Percentiles rank a stretch among this genome's conserved stretches.
These are phyloP conservation scores for Phytophthora hybrid DNA, from an alignment of 352 stramenopile genomes.

Conservation along the genomic window DNA sequence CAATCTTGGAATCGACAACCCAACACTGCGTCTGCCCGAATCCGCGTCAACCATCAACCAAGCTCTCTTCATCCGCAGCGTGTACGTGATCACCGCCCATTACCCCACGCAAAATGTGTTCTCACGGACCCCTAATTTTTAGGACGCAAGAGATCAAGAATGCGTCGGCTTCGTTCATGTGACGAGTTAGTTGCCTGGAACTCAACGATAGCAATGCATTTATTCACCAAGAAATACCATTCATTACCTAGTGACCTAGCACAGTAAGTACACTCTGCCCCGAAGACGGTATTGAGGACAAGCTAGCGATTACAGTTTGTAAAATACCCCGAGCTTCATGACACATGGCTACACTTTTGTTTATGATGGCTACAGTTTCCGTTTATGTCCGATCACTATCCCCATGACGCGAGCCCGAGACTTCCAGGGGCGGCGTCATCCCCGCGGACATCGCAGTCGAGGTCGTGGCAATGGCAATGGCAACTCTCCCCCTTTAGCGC, in stretches of 20 bases:
- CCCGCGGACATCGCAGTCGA: conserved; percentile 1
- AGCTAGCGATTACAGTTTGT: too few relatives aligned
- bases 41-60: conserved; percentile 67
- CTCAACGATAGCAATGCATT: too few relatives aligned
- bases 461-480: neutral
- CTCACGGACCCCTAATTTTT: neutral
- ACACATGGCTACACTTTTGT: too few relatives aligned
- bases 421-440: neutral
- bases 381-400: neutral
- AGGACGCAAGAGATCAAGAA: conserved; percentile 82
- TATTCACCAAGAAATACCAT: too few relatives aligned
- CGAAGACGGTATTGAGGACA: too few relatives aligned
- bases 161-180: conserved; percentile 71
- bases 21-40: conserved; percentile 67
- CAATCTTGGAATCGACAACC: conserved; percentile 74
- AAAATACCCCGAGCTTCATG: too few relatives aligned
- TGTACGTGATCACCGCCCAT: conserved; percentile 45
- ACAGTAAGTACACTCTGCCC: too few relatives aligned
- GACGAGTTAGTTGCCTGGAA: conserved; percentile 1
- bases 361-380: too few relatives aligned
- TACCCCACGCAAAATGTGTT: neutral
- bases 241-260: too few relatives aligned
- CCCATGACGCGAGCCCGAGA: conserved; percentile 1
- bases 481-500: neutral
- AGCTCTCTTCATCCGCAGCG: conserved; percentile 71